Percentiles rank a stretch among this genome's conserved stretches.
These are phyloP conservation scores for Jackrogersella minutella DNA, from an alignment of 495 filamentous ascomycete genomes.

Conservation along the genomic window DNA sequence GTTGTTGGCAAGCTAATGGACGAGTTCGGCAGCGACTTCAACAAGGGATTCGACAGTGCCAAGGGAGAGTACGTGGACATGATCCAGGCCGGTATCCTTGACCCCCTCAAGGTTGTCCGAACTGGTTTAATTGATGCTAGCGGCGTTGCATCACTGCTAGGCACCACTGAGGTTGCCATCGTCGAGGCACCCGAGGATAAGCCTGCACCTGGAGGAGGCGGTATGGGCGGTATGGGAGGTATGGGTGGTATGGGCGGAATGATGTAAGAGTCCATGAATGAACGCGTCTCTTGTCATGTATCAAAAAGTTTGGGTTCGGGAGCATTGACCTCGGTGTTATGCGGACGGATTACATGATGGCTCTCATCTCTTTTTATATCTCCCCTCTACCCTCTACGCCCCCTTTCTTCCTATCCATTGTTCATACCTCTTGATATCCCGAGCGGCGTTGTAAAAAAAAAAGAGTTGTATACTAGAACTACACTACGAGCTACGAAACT, in stretches of 20 bases:
- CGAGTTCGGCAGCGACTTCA: slow-evolving; percentile 91
- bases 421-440: slow-evolving; percentile 46
- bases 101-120: slow-evolving; percentile 98
- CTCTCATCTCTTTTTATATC: slow-evolving; percentile 41
- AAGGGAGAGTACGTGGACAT: slow-evolving; percentile 99
- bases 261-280: slow-evolving; percentile 54
- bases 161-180: slow-evolving; percentile 97
- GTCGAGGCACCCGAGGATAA: slow-evolving; percentile 96
- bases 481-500: slow-evolving; percentile 19
- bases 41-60: slow-evolving; percentile 95
- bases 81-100: slow-evolving; percentile 95
- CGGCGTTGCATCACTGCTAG: slow-evolving; percentile 95
- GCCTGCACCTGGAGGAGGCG: slow-evolving; percentile 67
- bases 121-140: slow-evolving; percentile 93
- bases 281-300: slow-evolving; percentile 41
- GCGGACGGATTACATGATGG: slow-evolving; percentile 40
- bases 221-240: slow-evolving; percentile 71
- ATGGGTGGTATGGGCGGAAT: slow-evolving; percentile 68
- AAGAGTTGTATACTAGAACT: slow-evolving; percentile 43
- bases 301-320: slow-evolving; percentile 44
- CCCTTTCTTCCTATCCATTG: slow-evolving; percentile 33
- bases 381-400: slow-evolving; percentile 35
- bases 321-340: slow-evolving; percentile 49
- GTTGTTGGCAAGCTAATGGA: slow-evolving; percentile 98
- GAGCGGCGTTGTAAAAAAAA: slow-evolving; percentile 42